Conservation (phyloP, 305 asterid species). For the Andrographis paniculata region DNA sequence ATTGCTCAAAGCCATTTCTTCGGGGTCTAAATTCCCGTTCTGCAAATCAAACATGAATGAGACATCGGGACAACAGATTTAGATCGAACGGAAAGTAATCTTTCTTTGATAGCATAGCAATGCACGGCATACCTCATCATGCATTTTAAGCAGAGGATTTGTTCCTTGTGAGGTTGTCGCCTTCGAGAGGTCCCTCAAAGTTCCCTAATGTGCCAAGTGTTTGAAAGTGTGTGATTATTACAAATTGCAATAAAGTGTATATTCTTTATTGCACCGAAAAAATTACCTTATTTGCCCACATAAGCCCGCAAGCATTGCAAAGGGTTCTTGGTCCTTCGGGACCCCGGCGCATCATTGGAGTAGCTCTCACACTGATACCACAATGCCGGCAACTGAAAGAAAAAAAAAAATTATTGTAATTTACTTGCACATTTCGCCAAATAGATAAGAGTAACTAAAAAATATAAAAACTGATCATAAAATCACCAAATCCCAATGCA, state of each 20-base stretch:
- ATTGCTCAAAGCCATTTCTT: not conserved
- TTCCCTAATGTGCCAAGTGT: slow-evolving; percentile 26
- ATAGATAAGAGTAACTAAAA: not conserved
- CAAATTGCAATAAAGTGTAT: not conserved
- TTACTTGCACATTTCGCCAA: too few relatives aligned
- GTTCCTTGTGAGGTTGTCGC: slow-evolving; percentile 25
- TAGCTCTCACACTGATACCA: slow-evolving; percentile 53
- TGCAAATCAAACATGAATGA: not conserved
- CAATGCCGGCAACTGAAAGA: slow-evolving; percentile 71
- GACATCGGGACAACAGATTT: too few relatives aligned
- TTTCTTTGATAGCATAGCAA: too few relatives aligned
- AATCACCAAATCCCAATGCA: not conserved
- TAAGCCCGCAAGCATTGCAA: slow-evolving; percentile 82
- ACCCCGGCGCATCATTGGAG: slow-evolving; percentile 91
- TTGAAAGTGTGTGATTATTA: not conserved
- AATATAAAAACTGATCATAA: not conserved
- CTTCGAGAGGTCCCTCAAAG: slow-evolving; percentile 58
- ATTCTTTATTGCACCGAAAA: not conserved
- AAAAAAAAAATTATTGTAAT: not conserved
- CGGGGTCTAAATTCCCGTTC: not conserved
- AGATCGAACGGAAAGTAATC: too few relatives aligned
- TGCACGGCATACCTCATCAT: slow-evolving; percentile 39
- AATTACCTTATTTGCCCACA: slow-evolving; percentile 85
- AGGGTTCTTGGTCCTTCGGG: slow-evolving; percentile 73
- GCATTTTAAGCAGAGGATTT: slow-evolving; percentile 28